phyloP scores from a whole-genome alignment of 2,329 filamentous ascomycete species.

The Dactylonectria estremocensis region DNA sequence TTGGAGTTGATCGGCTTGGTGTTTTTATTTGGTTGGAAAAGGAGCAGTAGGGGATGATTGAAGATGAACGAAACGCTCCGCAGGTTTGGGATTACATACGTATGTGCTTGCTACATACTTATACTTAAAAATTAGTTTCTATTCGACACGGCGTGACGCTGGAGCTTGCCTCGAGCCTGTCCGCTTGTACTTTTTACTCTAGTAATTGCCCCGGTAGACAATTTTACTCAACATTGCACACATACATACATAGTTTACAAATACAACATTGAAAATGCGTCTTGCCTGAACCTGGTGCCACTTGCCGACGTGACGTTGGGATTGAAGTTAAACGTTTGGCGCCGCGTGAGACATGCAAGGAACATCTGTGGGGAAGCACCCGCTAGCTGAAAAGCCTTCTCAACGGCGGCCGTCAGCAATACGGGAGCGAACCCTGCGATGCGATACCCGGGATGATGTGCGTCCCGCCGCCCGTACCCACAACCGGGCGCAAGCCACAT shows the following conservation, averaged over 20 bases:
- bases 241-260: neutral
- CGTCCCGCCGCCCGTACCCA: conserved; percentile 18
- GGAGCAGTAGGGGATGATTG: conserved; percentile 37
- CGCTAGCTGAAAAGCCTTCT: neutral
- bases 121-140: conserved; percentile 47
- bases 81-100: conserved; percentile 41
- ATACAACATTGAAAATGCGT: neutral
- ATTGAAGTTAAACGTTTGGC: conserved; percentile 2
- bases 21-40: conserved; percentile 39
- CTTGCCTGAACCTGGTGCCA: neutral
- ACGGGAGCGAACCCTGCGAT: neutral
- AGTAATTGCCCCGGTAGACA: conserved; percentile 54
- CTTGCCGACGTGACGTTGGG: conserved; percentile 5
- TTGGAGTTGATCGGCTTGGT: conserved; percentile 49
- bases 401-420: conserved; percentile 7
- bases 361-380: conserved; percentile 17
- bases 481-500: conserved; percentile 24
- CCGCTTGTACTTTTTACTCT: conserved; percentile 41
- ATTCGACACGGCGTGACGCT: conserved; percentile 43
- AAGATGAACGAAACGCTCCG: conserved; percentile 40
- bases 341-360: conserved; percentile 5
- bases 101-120: conserved; percentile 35
- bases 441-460: conserved; percentile 9
- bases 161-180: conserved; percentile 40
- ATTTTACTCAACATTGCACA: conserved; percentile 53